phyloP scores from a whole-genome alignment of 768 basidiomycete species.

The Serendipita sp. region DNA sequence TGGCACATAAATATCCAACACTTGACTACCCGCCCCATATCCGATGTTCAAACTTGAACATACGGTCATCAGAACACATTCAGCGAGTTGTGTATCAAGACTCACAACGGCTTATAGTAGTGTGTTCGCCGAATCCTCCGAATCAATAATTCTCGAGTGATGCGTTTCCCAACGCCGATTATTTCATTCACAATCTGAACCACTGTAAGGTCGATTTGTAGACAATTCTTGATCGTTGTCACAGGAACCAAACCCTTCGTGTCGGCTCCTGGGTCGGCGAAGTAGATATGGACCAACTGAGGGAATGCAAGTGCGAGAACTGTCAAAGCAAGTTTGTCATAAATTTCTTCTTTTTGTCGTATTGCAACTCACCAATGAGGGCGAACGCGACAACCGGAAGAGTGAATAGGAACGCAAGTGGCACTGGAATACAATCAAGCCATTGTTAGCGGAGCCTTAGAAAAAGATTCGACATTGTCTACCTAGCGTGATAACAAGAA shows the following conservation, averaged over 20 bases:
- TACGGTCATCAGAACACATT: no score
- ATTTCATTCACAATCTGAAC: background rate
- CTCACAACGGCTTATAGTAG: background rate
- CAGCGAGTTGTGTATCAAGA: no score
- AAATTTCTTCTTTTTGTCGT: background rate
- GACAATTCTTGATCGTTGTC: background rate
- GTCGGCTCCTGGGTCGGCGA: background rate
- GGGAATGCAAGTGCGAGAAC: slow-evolving; percentile 1
- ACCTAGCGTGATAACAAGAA: background rate
- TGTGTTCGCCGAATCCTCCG: background rate
- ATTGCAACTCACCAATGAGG: background rate
- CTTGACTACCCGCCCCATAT: background rate
- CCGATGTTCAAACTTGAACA: background rate
- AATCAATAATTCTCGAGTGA: background rate
- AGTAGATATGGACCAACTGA: background rate
- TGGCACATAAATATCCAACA: slow-evolving; percentile 10
- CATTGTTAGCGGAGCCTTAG: background rate
- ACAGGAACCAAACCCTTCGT: background rate
- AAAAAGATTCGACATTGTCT: background rate
- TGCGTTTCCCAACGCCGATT: background rate
- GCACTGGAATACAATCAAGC: background rate
- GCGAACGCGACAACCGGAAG: background rate
- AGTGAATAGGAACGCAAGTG: background rate
- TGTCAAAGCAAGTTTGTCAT: background rate
- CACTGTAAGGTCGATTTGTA: background rate